Conservation (phyloP, 73 alveolate species). For the Stentor roeselii region DNA sequence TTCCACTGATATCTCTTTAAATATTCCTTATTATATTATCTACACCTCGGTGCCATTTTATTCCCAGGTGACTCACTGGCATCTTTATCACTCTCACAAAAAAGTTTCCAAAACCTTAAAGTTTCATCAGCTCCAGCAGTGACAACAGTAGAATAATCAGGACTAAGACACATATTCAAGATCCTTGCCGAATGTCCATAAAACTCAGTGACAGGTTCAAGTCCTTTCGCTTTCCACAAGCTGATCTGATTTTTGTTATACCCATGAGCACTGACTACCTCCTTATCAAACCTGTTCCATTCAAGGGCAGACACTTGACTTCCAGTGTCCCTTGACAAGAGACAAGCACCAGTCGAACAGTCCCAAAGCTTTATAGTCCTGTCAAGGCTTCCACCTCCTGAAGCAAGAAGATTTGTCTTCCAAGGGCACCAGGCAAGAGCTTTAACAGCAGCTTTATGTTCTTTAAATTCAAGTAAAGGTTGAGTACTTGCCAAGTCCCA, state of each 20-base stretch:
- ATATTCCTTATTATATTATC: no score
- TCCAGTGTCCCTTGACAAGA: constrained; percentile 46
- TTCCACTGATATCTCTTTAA: no score
- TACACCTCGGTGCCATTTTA: no score
- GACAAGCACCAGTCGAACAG: constrained; percentile 38
- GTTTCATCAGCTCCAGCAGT: constrained; percentile 88
- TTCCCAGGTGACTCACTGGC: no score
- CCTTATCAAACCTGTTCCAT: constrained; percentile 80
- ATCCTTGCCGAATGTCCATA: constrained; percentile 79
- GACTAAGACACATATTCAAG: constrained; percentile 59
- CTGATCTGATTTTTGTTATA: constrained; percentile 59
- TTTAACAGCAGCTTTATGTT: constrained; percentile 88
- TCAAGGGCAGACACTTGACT: constrained; percentile 79
- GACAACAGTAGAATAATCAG: constrained; percentile 64
- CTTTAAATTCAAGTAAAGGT: constrained; percentile 55
- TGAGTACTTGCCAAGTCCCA: constrained; percentile 74
- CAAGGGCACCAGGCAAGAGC: constrained; percentile 93
- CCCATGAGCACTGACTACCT: constrained; percentile 73
- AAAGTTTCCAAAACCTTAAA: constrained; percentile 75
- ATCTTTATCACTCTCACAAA: constrained; percentile 20
- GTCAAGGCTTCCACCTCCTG: constrained; percentile 92
- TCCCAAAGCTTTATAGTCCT: constrained; percentile 75
- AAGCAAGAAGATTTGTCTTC: constrained; percentile 71
- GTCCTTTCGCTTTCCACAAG: constrained; percentile 66
- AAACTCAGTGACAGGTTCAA: constrained; percentile 53